Percentiles rank a stretch among this genome's conserved stretches.
Conservation (phyloP, 2,329 filamentous ascomycete species). For the Didymella segeticola region DNA sequence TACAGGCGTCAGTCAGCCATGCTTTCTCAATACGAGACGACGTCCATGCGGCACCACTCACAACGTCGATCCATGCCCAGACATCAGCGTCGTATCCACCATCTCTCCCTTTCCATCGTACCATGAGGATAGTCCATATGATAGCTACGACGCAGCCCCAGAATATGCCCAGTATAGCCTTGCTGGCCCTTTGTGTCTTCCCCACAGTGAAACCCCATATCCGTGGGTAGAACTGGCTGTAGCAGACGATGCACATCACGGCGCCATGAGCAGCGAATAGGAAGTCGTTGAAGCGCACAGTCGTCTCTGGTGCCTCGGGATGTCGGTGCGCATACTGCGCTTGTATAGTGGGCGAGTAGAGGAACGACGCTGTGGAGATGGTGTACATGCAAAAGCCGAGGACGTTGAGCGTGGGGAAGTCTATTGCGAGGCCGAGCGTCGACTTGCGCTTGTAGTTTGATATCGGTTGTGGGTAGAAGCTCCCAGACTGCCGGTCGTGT, state of each 20-base stretch:
- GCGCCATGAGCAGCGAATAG: conserved; percentile 85
- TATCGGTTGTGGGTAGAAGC: conserved; percentile 87
- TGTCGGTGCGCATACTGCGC: conserved; percentile 84
- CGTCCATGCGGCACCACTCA: conserved; percentile 42
- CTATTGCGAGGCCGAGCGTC: conserved; percentile 83
- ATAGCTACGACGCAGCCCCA: conserved; percentile 70
- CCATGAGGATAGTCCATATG: conserved; percentile 56
- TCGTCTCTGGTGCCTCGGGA: conserved; percentile 74
- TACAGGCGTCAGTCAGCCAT: conserved; percentile 15
- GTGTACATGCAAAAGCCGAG: conserved; percentile 78
- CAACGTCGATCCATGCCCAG: conserved; percentile 72
- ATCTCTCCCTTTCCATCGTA: conserved; percentile 51
- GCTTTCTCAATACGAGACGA: background rate
- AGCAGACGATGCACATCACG: conserved; percentile 73
- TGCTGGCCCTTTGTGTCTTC: conserved; percentile 60
- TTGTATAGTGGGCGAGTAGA: conserved; percentile 79
- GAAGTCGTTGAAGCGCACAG: conserved; percentile 89
- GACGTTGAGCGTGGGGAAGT: conserved; percentile 81
- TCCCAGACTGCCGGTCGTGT: conserved; percentile 13
- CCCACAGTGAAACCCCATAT: conserved; percentile 79
- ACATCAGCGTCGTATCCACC: conserved; percentile 54
- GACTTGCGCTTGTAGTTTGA: conserved; percentile 79
- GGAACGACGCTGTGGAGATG: conserved; percentile 75
- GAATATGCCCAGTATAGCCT: conserved; percentile 72
- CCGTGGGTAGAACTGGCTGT: conserved; percentile 74